phyloP scores from a whole-genome alignment of 208 protist genomes.

The Trypanosoma cruzi region DNA sequence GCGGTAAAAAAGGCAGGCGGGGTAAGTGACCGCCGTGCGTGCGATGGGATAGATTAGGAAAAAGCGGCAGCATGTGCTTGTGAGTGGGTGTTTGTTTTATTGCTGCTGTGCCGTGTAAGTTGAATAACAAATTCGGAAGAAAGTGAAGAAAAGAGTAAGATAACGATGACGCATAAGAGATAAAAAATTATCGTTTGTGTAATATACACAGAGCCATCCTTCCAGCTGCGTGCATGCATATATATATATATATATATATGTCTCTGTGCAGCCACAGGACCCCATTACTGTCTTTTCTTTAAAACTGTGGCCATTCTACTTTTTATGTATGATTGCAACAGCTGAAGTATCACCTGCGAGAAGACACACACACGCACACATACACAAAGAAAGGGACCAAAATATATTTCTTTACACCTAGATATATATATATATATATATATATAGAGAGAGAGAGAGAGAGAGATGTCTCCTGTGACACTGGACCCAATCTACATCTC shows the following conservation, averaged over 20 bases:
- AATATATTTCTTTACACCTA: conserved; percentile 1
- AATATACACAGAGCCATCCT: too few species aligned
- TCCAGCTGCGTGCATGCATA: background rate
- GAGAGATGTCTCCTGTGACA: conserved; percentile 30
- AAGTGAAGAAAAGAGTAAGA: background rate
- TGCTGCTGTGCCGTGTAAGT: background rate
- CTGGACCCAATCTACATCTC: conserved; percentile 73
- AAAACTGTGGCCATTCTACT: background rate
- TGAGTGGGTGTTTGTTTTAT: background rate
- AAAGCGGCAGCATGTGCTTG: too few species aligned
- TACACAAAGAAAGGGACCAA: background rate
- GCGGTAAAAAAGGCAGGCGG: conserved; percentile 4
- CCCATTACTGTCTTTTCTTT: background rate
- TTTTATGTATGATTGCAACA: too few species aligned
- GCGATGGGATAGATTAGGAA: background rate
- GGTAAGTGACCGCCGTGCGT: conserved; percentile 6
- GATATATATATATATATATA: conserved; percentile 14
- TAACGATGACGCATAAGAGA: background rate
- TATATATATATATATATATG: background rate
- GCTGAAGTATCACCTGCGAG: too few species aligned
- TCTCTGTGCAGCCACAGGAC: too few species aligned
- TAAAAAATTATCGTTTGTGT: too few species aligned
- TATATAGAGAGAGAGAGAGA: conserved; percentile 10
- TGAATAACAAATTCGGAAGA: background rate
- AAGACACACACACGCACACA: too few species aligned